Percentiles rank a stretch among this genome's conserved stretches.
phyloP scores from a whole-genome alignment of 352 stramenopile species.

The Aphanomyces euteiches region DNA sequence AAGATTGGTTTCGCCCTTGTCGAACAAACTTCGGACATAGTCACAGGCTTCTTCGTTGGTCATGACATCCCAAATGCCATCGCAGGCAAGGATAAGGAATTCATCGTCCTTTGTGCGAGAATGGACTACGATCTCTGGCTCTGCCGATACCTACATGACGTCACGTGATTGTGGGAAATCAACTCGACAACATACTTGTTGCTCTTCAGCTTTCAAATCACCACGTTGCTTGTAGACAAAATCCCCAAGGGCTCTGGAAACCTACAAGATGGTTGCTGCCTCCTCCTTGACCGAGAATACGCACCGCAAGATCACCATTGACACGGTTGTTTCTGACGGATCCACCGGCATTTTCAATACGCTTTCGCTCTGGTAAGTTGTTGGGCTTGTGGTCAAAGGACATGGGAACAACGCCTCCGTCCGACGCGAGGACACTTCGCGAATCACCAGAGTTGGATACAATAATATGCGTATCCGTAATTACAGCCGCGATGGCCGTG shows the following conservation, averaged over 20 bases:
- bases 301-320: conserved; percentile 75
- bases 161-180: neutral
- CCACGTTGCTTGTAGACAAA: conserved; percentile 75
- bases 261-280: conserved; percentile 36
- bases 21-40: conserved; percentile 77
- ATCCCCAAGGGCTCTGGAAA: conserved; percentile 73
- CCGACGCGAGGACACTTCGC: conserved; percentile 63
- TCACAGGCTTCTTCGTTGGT: conserved; percentile 84
- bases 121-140: conserved; percentile 86
- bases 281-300: conserved; percentile 30
- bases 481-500: conserved; percentile 66
- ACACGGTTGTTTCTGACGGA: conserved; percentile 73
- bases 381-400: conserved; percentile 91
- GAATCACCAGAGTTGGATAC: conserved; percentile 80
- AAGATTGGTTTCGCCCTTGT: conserved; percentile 60
- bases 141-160: conserved; percentile 52
- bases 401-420: conserved; percentile 56
- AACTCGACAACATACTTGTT: conserved; percentile 46
- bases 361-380: conserved; percentile 64
- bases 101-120: conserved; percentile 77
- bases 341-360: conserved; percentile 69
- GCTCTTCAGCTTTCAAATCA: conserved; percentile 54
- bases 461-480: conserved; percentile 68
- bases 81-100: conserved; percentile 89
- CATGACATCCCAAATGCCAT: conserved; percentile 94